A percentile compares a stretch with the other conserved stretches of the same genome.
These are phyloP conservation scores for Lodderomyces parapsilosis DNA, from an alignment of 1,139 yeast species.

Conservation along the genomic window DNA sequence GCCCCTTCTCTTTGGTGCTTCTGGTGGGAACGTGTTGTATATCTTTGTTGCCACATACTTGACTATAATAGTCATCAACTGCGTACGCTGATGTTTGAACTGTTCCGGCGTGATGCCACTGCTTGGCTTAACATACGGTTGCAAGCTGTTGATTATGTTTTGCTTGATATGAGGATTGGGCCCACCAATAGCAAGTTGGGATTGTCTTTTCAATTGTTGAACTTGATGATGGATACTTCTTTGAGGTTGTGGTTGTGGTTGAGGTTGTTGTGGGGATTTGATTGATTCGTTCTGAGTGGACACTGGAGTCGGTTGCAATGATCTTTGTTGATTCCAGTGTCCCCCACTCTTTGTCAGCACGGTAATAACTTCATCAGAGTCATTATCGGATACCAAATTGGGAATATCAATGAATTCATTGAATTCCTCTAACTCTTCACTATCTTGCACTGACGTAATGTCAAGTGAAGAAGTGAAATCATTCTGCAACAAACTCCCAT, in stretches of 20 bases:
- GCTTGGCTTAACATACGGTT: not conserved
- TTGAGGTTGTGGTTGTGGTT: conserved; percentile 6
- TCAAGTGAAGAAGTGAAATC: conserved; percentile 14
- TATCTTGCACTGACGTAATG: conserved; percentile 15
- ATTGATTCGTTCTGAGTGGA: conserved; percentile 8
- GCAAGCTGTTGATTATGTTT: not conserved
- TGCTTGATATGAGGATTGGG: not conserved
- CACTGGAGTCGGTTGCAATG: conserved; percentile 14
- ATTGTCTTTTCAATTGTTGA: conserved; percentile 2
- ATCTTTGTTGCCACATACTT: conserved; percentile 47
- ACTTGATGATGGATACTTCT: conserved; percentile 2
- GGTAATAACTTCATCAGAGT: conserved; percentile 12
- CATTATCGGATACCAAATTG: conserved; percentile 12
- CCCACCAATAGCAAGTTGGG: conserved; percentile 5
- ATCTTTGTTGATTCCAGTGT: conserved; percentile 11
- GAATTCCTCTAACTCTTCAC: conserved; percentile 13
- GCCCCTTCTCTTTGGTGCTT: conserved; percentile 19
- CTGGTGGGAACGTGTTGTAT: conserved; percentile 47
- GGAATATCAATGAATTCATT: conserved; percentile 15
- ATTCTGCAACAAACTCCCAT: no score
- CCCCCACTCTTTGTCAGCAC: conserved; percentile 11
- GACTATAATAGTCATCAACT: conserved; percentile 45
- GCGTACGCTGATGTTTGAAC: conserved; percentile 24
- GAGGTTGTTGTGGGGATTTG: conserved; percentile 1
- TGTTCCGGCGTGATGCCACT: conserved; percentile 10